Conservation (phyloP, 192 early-diverging fungal genomes). For the Phycomyces blakesleeanus region DNA sequence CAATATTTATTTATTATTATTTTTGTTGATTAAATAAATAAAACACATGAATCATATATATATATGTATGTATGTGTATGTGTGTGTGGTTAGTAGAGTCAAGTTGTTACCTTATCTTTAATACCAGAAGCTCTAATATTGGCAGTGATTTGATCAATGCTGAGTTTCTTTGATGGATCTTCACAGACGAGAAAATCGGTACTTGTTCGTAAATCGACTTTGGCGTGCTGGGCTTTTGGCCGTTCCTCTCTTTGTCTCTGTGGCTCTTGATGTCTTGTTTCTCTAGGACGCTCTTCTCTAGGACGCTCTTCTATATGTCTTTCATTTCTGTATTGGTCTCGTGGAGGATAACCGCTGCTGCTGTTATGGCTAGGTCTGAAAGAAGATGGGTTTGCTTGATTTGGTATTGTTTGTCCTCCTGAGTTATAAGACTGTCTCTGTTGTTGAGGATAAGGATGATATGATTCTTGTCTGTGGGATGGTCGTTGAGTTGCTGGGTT, state of each 20-base stretch:
- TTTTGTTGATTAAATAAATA: too few relatives aligned
- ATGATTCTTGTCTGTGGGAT: neutral
- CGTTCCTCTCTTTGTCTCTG: too few relatives aligned
- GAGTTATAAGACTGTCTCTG: neutral
- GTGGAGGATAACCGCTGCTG: too few relatives aligned
- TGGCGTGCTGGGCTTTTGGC: neutral
- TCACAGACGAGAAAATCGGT: constrained; percentile 32
- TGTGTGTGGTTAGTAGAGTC: too few relatives aligned
- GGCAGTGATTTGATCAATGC: neutral
- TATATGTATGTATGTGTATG: too few relatives aligned
- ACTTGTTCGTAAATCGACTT: constrained; percentile 25
- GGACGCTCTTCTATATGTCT: neutral
- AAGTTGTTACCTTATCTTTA: too few relatives aligned
- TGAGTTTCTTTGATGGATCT: neutral
- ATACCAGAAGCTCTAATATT: neutral
- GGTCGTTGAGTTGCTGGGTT: too few relatives aligned
- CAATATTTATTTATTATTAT: too few relatives aligned
- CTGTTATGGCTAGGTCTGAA: too few relatives aligned
- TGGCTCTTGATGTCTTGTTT: too few relatives aligned
- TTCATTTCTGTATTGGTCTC: too few relatives aligned
- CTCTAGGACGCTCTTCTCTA: neutral
- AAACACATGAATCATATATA: too few relatives aligned
- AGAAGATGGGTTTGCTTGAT: neutral
- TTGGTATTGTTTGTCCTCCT: neutral
- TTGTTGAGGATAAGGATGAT: neutral